phyloP scores from a whole-genome alignment of 768 basidiomycete genomes.

The Leucosporidium yakuticum region DNA sequence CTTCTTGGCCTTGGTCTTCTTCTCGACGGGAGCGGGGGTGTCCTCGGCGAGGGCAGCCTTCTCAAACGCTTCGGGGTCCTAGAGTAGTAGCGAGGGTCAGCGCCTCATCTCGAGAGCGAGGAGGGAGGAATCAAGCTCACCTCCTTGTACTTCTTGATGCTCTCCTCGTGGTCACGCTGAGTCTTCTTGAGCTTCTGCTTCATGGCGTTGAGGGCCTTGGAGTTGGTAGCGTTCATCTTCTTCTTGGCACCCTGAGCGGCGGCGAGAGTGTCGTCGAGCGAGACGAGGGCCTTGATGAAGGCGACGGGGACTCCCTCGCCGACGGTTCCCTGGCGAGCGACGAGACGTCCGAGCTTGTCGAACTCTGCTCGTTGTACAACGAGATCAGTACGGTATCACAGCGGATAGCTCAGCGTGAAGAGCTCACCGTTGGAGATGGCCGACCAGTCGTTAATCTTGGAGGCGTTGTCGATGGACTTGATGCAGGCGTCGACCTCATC shows the following conservation, averaged over 20 bases:
- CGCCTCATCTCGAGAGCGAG: neutral
- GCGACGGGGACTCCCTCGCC: constrained; percentile 82
- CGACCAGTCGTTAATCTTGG: constrained; percentile 96
- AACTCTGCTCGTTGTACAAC: constrained; percentile 60
- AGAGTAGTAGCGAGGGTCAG: constrained; percentile 7
- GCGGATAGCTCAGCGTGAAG: neutral
- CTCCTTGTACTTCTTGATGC: constrained; percentile 69
- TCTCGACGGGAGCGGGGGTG: constrained; percentile 40
- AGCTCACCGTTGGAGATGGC: constrained; percentile 74
- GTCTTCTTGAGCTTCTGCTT: constrained; percentile 95
- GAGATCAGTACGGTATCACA: neutral
- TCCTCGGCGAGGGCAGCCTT: constrained; percentile 49
- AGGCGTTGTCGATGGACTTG: constrained; percentile 84
- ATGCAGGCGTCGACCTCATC: constrained; percentile 93
- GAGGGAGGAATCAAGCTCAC: constrained; percentile 48
- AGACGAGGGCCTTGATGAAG: constrained; percentile 66
- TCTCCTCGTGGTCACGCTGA: constrained; percentile 76
- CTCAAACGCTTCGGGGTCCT: constrained; percentile 83
- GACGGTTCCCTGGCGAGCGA: constrained; percentile 76
- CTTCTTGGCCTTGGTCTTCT: constrained; percentile 45
- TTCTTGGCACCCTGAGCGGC: constrained; percentile 77
- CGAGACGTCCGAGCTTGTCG: constrained; percentile 87
- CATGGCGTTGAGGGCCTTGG: constrained; percentile 91
- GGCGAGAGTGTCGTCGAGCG: constrained; percentile 70
- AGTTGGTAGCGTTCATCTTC: constrained; percentile 88